Evolutionary conservation across 1,139 yeast genomes (phyloP).

Genomic region (Lizanozyma gosingica): DNA sequence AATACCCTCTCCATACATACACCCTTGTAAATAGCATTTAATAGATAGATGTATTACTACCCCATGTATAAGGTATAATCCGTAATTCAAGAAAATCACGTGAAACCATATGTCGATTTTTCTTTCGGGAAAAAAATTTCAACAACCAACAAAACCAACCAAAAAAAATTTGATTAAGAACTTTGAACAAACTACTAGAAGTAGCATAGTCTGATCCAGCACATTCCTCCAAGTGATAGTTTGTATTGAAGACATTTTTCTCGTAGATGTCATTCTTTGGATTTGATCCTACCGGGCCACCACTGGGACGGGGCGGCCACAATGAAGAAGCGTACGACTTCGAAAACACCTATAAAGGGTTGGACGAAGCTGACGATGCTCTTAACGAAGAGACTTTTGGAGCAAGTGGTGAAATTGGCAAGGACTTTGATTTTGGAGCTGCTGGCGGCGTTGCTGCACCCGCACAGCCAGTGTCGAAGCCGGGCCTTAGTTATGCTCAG

Average conservation of each 20-base stretch:
- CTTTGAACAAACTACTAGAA: too few relatives aligned
- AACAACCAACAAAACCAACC: too few relatives aligned
- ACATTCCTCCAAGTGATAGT: too few relatives aligned
- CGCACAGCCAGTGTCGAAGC: constrained; percentile 16
- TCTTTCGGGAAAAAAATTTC: too few relatives aligned
- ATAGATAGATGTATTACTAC: too few relatives aligned
- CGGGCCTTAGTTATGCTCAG: constrained; percentile 49
- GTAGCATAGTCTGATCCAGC: too few relatives aligned
- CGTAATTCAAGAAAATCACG: too few relatives aligned
- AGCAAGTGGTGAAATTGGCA: constrained; percentile 43
- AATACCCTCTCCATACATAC: constrained; percentile 4
- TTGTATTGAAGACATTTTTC: too few relatives aligned
- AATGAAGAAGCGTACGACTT: constrained; percentile 47
- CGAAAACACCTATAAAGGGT: constrained; percentile 78
- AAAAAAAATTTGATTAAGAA: too few relatives aligned
- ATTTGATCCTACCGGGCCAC: constrained; percentile 41
- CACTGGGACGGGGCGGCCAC: constrained; percentile 11
- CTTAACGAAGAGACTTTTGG: constrained; percentile 80
- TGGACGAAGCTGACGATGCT: constrained; percentile 70
- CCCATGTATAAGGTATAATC: too few relatives aligned
- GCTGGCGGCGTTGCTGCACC: constrained; percentile 7
- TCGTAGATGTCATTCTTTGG: constrained; percentile 56
- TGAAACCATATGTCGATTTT: too few relatives aligned
- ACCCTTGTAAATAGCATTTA: too few relatives aligned
- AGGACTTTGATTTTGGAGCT: constrained; percentile 67